Evolutionary conservation across 176 grass and related monocot genomes (phyloP).

Genomic region (Hyparrhenia diplandra): DNA sequence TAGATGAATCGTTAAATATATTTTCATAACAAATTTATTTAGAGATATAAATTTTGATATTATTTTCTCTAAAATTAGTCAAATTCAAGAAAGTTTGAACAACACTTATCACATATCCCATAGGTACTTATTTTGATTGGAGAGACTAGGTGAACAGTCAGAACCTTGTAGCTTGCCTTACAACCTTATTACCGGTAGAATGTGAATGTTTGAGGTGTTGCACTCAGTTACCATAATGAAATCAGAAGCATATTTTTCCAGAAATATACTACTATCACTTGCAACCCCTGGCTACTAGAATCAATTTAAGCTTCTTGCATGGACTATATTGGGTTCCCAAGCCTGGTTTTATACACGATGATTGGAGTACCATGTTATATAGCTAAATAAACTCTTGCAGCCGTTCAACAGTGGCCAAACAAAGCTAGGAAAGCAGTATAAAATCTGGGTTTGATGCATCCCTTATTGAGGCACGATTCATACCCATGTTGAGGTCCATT

Average conservation of each 20-base stretch:
- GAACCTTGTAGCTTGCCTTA: no score
- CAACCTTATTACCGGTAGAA: no score
- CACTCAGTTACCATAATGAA: background rate
- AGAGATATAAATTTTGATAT: no score
- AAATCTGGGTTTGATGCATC: background rate
- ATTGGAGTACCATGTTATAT: background rate
- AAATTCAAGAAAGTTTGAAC: no score
- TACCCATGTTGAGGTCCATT: background rate
- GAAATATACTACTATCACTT: background rate
- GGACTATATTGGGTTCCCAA: background rate
- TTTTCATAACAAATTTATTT: no score
- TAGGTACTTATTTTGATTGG: no score
- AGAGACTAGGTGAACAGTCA: no score
- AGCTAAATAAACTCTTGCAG: background rate
- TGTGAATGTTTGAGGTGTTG: no score
- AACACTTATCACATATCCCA: no score
- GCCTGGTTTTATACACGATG: background rate
- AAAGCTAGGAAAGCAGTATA: background rate
- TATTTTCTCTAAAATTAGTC: no score
- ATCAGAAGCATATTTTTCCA: background rate
- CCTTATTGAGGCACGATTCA: constrained; percentile 26
- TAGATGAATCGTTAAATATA: no score
- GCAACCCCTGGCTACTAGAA: no score
- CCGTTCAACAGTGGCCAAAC: background rate
- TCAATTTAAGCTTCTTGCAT: background rate